Conservation (phyloP, 208 protist genomes). For the Leishmania arabica region DNA sequence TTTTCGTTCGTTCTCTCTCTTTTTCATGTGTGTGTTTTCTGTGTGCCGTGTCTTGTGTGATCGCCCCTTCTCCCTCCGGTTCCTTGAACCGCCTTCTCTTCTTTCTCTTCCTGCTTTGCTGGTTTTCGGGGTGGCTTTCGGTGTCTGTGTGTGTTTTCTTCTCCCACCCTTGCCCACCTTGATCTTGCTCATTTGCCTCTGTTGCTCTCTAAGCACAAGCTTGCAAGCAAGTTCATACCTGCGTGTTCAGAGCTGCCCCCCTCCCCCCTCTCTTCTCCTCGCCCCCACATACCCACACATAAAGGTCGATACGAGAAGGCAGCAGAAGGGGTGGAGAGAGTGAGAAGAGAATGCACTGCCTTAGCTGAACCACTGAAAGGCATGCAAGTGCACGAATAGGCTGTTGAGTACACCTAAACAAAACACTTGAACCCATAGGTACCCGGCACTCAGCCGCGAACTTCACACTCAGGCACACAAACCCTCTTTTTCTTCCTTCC, state of each 20-base stretch:
- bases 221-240: background rate
- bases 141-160: background rate
- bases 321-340: background rate
- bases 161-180: background rate
- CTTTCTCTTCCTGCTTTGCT: background rate
- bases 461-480: background rate
- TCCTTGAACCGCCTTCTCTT: background rate
- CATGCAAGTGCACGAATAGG: background rate
- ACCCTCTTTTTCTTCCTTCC: background rate
- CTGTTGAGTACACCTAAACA: background rate
- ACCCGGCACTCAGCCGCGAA: background rate
- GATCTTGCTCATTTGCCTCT: background rate
- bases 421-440: background rate
- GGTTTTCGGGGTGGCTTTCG: background rate
- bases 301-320: background rate
- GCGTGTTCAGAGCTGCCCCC: background rate
- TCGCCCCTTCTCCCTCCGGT: background rate
- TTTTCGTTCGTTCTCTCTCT: background rate
- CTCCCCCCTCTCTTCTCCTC: too few species aligned
- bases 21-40: background rate
- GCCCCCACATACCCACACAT: background rate
- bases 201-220: background rate
- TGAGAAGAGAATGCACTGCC: background rate
- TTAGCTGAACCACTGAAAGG: background rate
- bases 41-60: background rate